A percentile compares a stretch with the other conserved stretches of the same genome.
Evolutionary conservation across 2,329 filamentous ascomycete species (phyloP).

Genomic region (Calonectria montana): DNA sequence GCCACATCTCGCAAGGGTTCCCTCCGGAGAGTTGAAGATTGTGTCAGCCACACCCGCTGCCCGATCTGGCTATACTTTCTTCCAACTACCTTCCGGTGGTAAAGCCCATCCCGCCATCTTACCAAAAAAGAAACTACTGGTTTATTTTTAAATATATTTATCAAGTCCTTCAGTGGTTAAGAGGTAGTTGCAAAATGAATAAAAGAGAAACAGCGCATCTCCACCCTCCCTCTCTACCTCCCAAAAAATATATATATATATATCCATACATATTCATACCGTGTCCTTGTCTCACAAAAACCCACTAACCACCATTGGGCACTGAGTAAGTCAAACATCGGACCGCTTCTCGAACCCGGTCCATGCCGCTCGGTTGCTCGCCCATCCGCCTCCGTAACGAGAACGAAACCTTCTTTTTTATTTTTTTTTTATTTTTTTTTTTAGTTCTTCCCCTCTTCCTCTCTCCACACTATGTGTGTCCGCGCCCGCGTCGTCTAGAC

Average conservation of each 20-base stretch:
- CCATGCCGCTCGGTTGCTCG: neutral
- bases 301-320: neutral
- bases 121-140: neutral
- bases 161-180: too few relatives aligned
- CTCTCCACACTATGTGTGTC: neutral
- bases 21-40: neutral
- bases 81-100: neutral
- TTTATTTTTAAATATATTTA: too few relatives aligned
- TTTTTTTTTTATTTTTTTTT: neutral
- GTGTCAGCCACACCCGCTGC: constrained; percentile 5
- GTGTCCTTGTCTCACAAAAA: neutral
- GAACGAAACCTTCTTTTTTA: neutral
- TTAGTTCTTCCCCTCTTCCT: neutral
- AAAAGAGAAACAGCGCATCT: neutral
- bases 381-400: neutral
- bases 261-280: too few relatives aligned
- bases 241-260: too few relatives aligned
- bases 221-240: neutral
- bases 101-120: neutral
- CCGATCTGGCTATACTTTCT: neutral
- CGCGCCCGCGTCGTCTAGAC: too few relatives aligned
- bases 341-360: neutral
- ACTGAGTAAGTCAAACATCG: neutral
- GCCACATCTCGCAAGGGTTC: neutral
- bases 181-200: neutral